Evolutionary conservation across 192 early-diverging fungal genomes (phyloP), one percentile per base, ranked within the genome.

Genomic region (Funneliformis geosporum): DNA sequence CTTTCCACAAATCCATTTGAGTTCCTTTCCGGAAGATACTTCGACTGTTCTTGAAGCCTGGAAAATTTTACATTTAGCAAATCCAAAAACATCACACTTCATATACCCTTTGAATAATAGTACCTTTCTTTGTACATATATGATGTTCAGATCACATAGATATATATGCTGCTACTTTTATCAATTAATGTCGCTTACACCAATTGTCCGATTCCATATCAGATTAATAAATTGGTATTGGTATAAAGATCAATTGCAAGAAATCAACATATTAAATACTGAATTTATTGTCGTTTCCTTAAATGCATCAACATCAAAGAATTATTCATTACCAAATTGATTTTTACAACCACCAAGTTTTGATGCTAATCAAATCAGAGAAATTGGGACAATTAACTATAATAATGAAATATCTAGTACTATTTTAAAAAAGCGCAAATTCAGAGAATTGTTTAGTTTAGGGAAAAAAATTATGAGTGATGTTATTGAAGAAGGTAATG

Each of bases 361-460:
- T 6, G 8, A 62, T n/a, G 27, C 2, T 62, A 27, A 6, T 4
- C 6, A 25, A 62, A 62, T 23, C n/a, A n/a, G n/a, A n/a, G 27
- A 7, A 27, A 27, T 62, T 25, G 16, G 23, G 23, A 27, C 25
- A 62, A 10, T 8, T 25, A 7, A 12, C 5, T 61, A 7, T n/a
- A 18, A 61, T 62, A 23, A 16, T 3, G 23, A 62, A 62, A 16
- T 62, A 16, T 62, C n/a, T 3, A 62, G 8, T 7, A 10, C 25
- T 62, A 62, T 62, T 25, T 62, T 25, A 62, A 62, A 62, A 62
- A 62, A 62, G 27, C 27, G 61, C 27, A 62, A 62, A 62, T 62
- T 62, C 27, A 10, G 61, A 27, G 25, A 62, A 23, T 25, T 62
- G 23, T 62, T n/a, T n/a, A 16, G 6, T 1, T 62, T 62, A 25